Evolutionary conservation across 2,329 filamentous ascomycete species (phyloP), one percentile per base, ranked within the genome.

Genomic region (Neophaeococcomyces mojaviensis): DNA sequence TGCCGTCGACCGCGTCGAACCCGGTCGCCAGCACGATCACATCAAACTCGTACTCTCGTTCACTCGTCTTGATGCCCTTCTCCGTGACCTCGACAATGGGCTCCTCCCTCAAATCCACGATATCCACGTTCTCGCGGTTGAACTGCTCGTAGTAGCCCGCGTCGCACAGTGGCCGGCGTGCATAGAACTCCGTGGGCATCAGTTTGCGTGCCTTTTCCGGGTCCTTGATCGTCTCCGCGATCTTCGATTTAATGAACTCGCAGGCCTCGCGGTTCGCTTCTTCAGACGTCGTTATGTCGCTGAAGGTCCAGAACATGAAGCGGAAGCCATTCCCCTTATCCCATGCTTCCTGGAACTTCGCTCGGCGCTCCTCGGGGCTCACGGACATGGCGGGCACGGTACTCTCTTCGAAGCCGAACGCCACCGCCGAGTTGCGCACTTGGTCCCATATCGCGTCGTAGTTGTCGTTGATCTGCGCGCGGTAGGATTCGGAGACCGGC

Each of bases 171-270:
- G 62, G 63, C 0, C 75, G 66, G 60, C 77, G 80, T 30, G 68
- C 63, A 13, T 73, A 78, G 50, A 77, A 77, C 33, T 74, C 60
- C 43, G 78, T 71, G 1, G 70, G 77, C 63, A 37, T 51, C 7
- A 66, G 54, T 6, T 56, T 50, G 6, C 48, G 44, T 7, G 54
- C 56, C 39, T 60, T 65, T 24, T 56, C 46, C 9, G 59, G 61
- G 41, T 66, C 62, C 19, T 56, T 53, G 12, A 67, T 59, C 2
- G 52, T 56, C n/a, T 48, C 37, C 2, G 46, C 12, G 30, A 65
- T 65, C 48, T 64, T 64, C n/a, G 55, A 55, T 22, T 56, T 53
- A 48, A 67, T 59, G 51, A 67, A 71, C 9, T 63, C 52, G 43
- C 60, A 64, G 0, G 64, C 62, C 19, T 58, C 60, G 16, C 62